Percentiles rank a stretch among this genome's conserved stretches.
Conservation (phyloP, 768 basidiomycete genomes). For the Rubroboletus satanas region DNA sequence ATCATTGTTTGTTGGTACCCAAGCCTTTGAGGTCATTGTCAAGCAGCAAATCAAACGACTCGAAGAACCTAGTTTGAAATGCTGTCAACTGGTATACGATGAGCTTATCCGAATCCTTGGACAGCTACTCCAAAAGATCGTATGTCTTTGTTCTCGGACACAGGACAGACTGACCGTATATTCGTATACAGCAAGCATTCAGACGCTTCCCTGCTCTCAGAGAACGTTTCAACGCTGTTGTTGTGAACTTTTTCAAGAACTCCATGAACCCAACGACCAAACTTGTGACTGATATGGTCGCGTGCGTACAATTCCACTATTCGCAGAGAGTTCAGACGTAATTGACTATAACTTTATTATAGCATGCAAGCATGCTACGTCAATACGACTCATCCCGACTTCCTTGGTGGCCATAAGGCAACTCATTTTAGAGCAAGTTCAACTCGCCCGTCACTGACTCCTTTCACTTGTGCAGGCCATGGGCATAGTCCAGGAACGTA, state of each 20-base stretch:
- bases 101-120: slow-evolving; percentile 95
- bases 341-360: neutral
- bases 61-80: slow-evolving; percentile 91
- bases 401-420: slow-evolving; percentile 91
- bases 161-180: neutral
- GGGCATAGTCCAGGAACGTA: slow-evolving; percentile 75
- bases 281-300: slow-evolving; percentile 87
- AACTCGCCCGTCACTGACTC: neutral
- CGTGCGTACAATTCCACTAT: slow-evolving; percentile 48
- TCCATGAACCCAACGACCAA: slow-evolving; percentile 94
- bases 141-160: slow-evolving; percentile 36
- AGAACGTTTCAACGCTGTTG: slow-evolving; percentile 93
- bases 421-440: slow-evolving; percentile 3
- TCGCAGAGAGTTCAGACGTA: neutral
- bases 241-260: slow-evolving; percentile 95
- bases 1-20: slow-evolving; percentile 92
- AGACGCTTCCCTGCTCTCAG: slow-evolving; percentile 94
- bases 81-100: slow-evolving; percentile 94
- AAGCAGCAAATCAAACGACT: slow-evolving; percentile 98
- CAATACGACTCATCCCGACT: slow-evolving; percentile 99
- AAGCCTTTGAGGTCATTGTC: slow-evolving; percentile 97
- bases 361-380: slow-evolving; percentile 99
- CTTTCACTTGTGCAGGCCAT: slow-evolving; percentile 58
- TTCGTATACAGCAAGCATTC: slow-evolving; percentile 75
- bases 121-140: slow-evolving; percentile 86